Percentiles rank a stretch among this genome's conserved stretches.
Conservation (phyloP, 78 protist species). For the Dictyostelium capitatum region DNA sequence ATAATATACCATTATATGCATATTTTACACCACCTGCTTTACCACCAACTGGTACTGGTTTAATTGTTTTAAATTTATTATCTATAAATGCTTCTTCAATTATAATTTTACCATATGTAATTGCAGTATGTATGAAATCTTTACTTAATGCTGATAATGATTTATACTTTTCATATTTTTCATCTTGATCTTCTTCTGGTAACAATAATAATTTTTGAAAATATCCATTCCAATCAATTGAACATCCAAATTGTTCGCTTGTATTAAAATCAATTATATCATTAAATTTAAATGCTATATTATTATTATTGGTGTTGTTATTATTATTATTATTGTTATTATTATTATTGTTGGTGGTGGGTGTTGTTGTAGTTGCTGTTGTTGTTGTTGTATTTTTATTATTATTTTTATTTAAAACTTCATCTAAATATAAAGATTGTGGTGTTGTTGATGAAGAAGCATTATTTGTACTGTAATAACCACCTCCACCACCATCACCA, state of each 20-base stretch:
- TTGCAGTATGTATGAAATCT: conserved; percentile 84
- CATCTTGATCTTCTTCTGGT: conserved; percentile 49
- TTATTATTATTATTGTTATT: not conserved
- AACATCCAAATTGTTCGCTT: conserved; percentile 39
- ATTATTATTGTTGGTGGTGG: not conserved
- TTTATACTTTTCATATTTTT: conserved; percentile 63
- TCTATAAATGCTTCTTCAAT: conserved; percentile 80
- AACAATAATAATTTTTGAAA: conserved; percentile 70
- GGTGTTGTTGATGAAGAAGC: not conserved
- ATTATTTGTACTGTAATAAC: not conserved
- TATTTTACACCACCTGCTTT: conserved; percentile 80
- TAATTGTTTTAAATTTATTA: conserved; percentile 57
- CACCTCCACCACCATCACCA: not conserved
- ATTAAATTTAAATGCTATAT: not conserved
- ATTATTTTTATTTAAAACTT: not conserved
- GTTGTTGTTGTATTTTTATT: not conserved
- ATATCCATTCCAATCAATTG: conserved; percentile 77
- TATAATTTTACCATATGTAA: conserved; percentile 85
- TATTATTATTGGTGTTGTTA: not conserved
- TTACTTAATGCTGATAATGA: conserved; percentile 63
- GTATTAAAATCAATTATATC: conserved; percentile 4
- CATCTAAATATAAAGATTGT: not conserved
- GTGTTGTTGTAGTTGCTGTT: not conserved
- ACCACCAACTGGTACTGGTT: conserved; percentile 45
- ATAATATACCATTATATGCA: conserved; percentile 80